Percentiles rank a stretch among this genome's conserved stretches.
Conservation (phyloP, 2,329 filamentous ascomycete species). For the Drechslerella coelobrocha region DNA sequence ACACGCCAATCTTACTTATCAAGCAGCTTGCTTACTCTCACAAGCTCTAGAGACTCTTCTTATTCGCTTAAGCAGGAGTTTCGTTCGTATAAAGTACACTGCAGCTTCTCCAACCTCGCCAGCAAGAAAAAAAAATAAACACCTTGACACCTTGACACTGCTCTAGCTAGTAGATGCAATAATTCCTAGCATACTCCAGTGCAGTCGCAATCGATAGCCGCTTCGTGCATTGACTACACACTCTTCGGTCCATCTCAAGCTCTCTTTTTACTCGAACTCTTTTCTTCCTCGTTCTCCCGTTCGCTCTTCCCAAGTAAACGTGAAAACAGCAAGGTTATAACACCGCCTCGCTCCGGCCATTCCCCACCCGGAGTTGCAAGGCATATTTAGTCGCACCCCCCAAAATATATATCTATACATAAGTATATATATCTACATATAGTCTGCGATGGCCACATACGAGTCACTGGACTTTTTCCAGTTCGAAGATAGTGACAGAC, state of each 20-base stretch:
- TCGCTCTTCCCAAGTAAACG: conserved; percentile 10
- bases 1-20: conserved; percentile 49
- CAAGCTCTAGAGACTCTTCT: conserved; percentile 47
- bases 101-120: conserved; percentile 11
- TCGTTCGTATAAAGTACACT: conserved; percentile 28
- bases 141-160: conserved; percentile 5
- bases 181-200: conserved; percentile 20
- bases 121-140: conserved; percentile 3
- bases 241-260: conserved; percentile 13
- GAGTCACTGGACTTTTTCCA: conserved; percentile 49
- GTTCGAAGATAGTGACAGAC: conserved; percentile 49
- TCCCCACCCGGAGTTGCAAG: conserved; percentile 31
- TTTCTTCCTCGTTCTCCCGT: conserved; percentile 1
- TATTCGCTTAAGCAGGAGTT: conserved; percentile 51
- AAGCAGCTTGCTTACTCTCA: conserved; percentile 42
- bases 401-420: too few species aligned
- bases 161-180: conserved; percentile 22
- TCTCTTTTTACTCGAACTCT: too few species aligned
- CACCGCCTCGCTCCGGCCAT: conserved; percentile 49
- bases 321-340: conserved; percentile 41
- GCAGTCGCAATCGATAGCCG: conserved; percentile 34
- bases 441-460: conserved; percentile 45
- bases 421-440: conserved; percentile 39
- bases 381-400: conserved; percentile 24
- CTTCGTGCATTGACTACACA: conserved; percentile 25